These are phyloP conservation scores for Suillus cothurnatus DNA, from an alignment of 768 basidiomycete genomes.

Conservation along the genomic window DNA sequence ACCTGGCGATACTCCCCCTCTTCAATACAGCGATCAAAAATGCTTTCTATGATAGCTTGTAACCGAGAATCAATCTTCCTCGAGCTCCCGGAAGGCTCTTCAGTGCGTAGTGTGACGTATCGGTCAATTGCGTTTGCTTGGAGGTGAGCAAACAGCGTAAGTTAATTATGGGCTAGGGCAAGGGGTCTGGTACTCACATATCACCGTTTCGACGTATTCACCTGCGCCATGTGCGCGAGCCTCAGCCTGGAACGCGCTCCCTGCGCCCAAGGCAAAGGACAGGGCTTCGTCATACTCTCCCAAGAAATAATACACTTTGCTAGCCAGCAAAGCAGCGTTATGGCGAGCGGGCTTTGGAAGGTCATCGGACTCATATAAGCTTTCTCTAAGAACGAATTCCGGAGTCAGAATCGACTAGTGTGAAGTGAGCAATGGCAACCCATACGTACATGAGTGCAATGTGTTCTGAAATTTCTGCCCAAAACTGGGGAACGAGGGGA, in stretches of 20 bases:
- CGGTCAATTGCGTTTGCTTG: conserved; percentile 95
- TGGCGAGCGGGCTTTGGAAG: conserved; percentile 75
- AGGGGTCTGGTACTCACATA: conserved; percentile 62
- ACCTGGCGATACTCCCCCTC: conserved; percentile 94
- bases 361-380: conserved; percentile 82
- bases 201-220: conserved; percentile 93
- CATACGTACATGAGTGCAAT: conserved; percentile 87
- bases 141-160: not conserved
- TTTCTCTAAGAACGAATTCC: conserved; percentile 61
- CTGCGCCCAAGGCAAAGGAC: conserved; percentile 92
- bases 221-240: conserved; percentile 61
- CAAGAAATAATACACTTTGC: conserved; percentile 97
- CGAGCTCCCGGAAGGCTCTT: conserved; percentile 48
- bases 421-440: conserved; percentile 19
- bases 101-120: conserved; percentile 73
- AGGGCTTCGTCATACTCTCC: conserved; percentile 96
- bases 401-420: conserved; percentile 15
- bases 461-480: conserved; percentile 98
- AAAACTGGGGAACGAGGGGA: conserved; percentile 88
- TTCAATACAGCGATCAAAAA: conserved; percentile 81
- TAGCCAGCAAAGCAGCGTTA: conserved; percentile 88
- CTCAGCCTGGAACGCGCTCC: conserved; percentile 81
- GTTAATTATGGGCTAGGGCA: not conserved
- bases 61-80: conserved; percentile 79
- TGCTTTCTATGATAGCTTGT: conserved; percentile 84